Evolutionary conservation across 768 basidiomycete genomes (phyloP).

Genomic region (Mycena chlorophos): DNA sequence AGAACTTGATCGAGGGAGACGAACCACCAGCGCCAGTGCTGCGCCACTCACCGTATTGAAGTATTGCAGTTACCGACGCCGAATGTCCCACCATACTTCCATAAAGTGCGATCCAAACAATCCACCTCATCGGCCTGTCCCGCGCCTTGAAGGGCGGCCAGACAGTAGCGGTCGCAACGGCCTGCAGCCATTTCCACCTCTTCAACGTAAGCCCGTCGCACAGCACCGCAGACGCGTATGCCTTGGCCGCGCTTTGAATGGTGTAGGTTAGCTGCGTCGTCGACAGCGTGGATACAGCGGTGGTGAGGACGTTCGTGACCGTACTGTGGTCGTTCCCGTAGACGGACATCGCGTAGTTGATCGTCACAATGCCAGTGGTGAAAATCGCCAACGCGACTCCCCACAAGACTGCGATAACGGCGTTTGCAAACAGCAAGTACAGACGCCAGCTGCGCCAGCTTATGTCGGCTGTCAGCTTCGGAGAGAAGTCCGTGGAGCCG

Average conservation of each 20-base stretch:
- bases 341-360: neutral
- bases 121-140: neutral
- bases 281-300: constrained; percentile 4
- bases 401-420: constrained; percentile 5
- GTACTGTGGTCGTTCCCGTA: constrained; percentile 2
- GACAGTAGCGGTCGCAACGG: neutral
- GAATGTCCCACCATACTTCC: constrained; percentile 10
- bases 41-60: constrained; percentile 8
- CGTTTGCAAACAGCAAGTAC: constrained; percentile 4
- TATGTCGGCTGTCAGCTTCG: no score
- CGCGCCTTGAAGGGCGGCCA: constrained; percentile 4
- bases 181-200: constrained; percentile 7
- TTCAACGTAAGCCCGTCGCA: neutral
- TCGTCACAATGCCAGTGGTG: neutral
- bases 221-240: neutral
- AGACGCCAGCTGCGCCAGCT: no score
- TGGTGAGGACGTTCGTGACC: constrained; percentile 4
- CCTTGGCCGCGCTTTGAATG: neutral
- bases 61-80: constrained; percentile 8
- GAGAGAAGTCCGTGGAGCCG: no score
- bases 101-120: constrained; percentile 3
- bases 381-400: constrained; percentile 5
- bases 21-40: neutral
- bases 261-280: constrained; percentile 10
- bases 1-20: neutral